A percentile compares a stretch with the other conserved stretches of the same genome.
phyloP scores from a whole-genome alignment of 2,329 filamentous ascomycete species.

The Microsporum canis region DNA sequence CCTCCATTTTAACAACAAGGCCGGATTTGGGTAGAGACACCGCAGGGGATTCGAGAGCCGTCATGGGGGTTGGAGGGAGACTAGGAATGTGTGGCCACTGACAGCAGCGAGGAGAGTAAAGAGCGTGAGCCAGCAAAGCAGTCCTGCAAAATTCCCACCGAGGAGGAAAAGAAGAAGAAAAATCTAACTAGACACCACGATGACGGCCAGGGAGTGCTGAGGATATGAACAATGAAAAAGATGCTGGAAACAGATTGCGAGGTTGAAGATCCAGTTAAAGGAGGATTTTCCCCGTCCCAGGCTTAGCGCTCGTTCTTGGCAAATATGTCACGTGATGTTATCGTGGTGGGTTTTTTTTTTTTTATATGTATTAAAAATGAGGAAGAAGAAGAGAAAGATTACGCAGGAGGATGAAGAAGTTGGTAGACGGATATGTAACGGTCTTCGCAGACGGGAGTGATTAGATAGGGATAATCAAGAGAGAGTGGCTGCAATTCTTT shows the following conservation, averaged over 20 bases:
- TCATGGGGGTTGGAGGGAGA: conserved; percentile 54
- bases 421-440: not conserved
- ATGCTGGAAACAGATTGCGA: conserved; percentile 18
- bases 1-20: conserved; percentile 90
- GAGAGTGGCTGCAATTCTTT: not conserved
- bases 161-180: conserved; percentile 3
- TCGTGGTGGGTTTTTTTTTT: conserved; percentile 12
- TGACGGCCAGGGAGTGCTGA: not conserved
- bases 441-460: not conserved
- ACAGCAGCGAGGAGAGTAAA: not conserved
- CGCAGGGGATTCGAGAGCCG: conserved; percentile 65
- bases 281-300: conserved; percentile 32
- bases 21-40: conserved; percentile 65
- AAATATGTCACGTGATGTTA: conserved; percentile 28
- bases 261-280: conserved; percentile 16
- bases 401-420: not conserved
- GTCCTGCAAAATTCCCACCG: not conserved
- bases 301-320: conserved; percentile 19
- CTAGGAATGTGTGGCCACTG: conserved; percentile 6
- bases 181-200: not conserved
- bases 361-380: not conserved
- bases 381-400: not conserved
- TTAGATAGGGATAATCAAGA: not conserved
- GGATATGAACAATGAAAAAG: conserved; percentile 9
- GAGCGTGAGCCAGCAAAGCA: conserved; percentile 23